A percentile compares a stretch with the other conserved stretches of the same genome.
These are phyloP conservation scores for Mycena kentingensis DNA, from an alignment of 768 basidiomycete species.

Conservation along the genomic window DNA sequence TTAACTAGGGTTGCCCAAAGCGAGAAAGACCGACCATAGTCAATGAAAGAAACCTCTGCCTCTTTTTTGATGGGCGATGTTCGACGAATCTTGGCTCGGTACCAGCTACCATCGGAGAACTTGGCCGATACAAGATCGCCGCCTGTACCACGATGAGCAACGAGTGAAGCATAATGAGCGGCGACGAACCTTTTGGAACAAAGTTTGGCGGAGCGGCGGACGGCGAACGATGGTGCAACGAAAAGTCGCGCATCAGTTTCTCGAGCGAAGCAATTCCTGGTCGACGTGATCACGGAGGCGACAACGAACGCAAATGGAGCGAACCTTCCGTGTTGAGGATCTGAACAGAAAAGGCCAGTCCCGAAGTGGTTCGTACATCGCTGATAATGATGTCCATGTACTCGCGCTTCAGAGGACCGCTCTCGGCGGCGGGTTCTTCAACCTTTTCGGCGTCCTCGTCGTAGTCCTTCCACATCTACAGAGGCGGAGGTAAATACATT, in stretches of 20 bases:
- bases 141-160: no score
- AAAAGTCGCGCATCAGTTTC: conserved; percentile 93
- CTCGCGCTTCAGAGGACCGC: conserved; percentile 68
- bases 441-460: conserved; percentile 71
- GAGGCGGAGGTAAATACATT: no score
- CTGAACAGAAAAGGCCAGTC: conserved; percentile 90
- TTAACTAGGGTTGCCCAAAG: no score
- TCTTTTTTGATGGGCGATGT: conserved; percentile 89
- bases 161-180: no score
- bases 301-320: conserved; percentile 13
- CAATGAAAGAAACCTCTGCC: conserved; percentile 93
- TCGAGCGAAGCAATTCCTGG: conserved; percentile 92
- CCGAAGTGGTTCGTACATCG: conserved; percentile 73
- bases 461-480: conserved; percentile 84
- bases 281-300: not conserved
- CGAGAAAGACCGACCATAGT: no score
- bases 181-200: conserved; percentile 72
- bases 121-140: conserved; percentile 94
- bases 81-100: conserved; percentile 88
- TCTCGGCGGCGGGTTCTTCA: conserved; percentile 47
- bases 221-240: conserved; percentile 76
- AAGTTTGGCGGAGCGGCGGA: conserved; percentile 65
- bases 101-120: conserved; percentile 94
- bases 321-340: conserved; percentile 87
- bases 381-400: conserved; percentile 93